Evolutionary conservation across 495 filamentous ascomycete genomes (phyloP).

Genomic region (Trichoderma orchidacearum): DNA sequence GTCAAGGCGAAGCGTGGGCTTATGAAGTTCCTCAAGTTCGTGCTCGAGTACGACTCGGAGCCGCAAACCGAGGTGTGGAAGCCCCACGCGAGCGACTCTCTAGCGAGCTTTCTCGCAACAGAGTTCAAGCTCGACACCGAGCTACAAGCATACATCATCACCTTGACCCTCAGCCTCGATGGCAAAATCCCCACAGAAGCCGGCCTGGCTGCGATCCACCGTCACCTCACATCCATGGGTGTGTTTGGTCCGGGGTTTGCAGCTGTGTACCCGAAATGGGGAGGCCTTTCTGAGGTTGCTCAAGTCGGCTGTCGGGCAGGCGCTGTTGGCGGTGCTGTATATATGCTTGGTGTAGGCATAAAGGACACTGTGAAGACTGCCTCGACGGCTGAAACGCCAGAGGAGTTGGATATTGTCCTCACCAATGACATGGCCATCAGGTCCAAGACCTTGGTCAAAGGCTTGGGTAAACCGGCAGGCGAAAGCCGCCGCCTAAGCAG

Average conservation of each 20-base stretch:
- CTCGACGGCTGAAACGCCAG: neutral
- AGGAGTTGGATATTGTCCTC: constrained; percentile 34
- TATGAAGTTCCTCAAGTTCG: constrained; percentile 82
- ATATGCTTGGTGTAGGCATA: constrained; percentile 59
- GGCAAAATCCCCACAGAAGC: constrained; percentile 41
- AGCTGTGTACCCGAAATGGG: constrained; percentile 80
- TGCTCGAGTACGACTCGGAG: constrained; percentile 43
- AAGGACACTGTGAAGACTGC: constrained; percentile 13
- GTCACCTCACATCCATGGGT: constrained; percentile 78
- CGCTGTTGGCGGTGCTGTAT: constrained; percentile 83
- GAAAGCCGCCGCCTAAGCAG: constrained; percentile 15
- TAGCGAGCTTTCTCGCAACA: constrained; percentile 49
- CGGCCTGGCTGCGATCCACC: constrained; percentile 55
- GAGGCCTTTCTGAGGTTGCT: constrained; percentile 78
- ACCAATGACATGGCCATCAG: constrained; percentile 46
- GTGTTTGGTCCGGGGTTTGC: constrained; percentile 78
- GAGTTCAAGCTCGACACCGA: constrained; percentile 60
- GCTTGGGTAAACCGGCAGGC: constrained; percentile 11
- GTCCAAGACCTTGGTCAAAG: constrained; percentile 37
- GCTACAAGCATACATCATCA: constrained; percentile 58
- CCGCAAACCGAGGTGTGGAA: constrained; percentile 38
- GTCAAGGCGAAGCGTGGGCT: constrained; percentile 63
- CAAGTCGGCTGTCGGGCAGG: constrained; percentile 87
- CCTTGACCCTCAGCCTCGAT: constrained; percentile 63
- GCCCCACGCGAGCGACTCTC: constrained; percentile 28